Conservation (phyloP, 352 stramenopile species). For the Pythium grandisporangium region DNA sequence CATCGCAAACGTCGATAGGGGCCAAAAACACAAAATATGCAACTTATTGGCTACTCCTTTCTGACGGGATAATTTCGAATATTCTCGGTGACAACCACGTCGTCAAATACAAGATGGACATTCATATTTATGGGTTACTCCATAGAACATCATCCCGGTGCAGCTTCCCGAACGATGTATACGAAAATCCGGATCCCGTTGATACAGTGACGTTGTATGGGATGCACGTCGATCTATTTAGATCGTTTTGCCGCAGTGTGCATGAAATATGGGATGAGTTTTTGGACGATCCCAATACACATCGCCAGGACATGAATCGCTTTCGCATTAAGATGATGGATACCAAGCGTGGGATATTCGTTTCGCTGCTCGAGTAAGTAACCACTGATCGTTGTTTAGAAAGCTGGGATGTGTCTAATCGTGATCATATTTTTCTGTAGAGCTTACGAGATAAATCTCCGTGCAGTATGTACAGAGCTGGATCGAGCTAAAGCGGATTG, state of each 20-base stretch:
- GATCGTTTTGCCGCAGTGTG: conserved; percentile 41
- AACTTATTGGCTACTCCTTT: conserved; percentile 63
- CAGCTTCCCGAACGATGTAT: conserved; percentile 24
- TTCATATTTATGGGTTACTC: conserved; percentile 33
- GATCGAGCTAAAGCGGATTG: conserved; percentile 39
- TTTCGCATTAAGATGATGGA: conserved; percentile 57
- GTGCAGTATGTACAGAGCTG: conserved; percentile 34
- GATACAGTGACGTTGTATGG: conserved; percentile 30
- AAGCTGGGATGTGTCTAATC: too few relatives aligned
- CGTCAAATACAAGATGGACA: conserved; percentile 42
- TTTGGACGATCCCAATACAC: background rate
- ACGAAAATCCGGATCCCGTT: conserved; percentile 9
- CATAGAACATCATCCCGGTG: conserved; percentile 21
- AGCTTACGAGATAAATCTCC: conserved; percentile 66
- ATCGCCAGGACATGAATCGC: conserved; percentile 20
- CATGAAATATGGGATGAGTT: conserved; percentile 28
- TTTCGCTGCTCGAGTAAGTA: conserved; percentile 57
- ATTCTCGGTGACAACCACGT: conserved; percentile 31
- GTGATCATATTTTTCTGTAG: too few relatives aligned
- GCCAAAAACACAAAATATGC: conserved; percentile 21
- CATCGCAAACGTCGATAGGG: background rate
- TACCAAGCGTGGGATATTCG: conserved; percentile 44
- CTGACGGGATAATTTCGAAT: conserved; percentile 53
- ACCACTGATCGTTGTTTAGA: background rate
- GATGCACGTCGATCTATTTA: conserved; percentile 63